These are phyloP conservation scores for Dalbergia cochinchinensis DNA, from an alignment of 306 rosid species.

Conservation along the genomic window DNA sequence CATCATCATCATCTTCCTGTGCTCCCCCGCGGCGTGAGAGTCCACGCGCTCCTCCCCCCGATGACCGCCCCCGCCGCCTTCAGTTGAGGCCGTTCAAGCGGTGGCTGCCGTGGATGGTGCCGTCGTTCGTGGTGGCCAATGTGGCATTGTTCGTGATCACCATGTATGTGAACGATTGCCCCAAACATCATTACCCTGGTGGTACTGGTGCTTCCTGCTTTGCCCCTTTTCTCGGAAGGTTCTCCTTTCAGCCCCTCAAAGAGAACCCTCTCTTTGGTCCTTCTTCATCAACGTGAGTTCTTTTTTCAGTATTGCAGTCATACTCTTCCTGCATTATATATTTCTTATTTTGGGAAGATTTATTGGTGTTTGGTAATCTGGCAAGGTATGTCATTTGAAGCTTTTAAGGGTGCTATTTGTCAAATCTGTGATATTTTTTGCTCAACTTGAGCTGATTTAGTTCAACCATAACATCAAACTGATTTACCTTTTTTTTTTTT, in stretches of 20 bases:
- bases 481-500: not conserved
- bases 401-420: not conserved
- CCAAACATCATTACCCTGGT: conserved; percentile 28
- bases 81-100: conserved; percentile 56
- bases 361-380: not conserved
- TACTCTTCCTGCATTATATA: too few species aligned
- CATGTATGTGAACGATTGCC: conserved; percentile 76
- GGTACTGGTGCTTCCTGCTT: conserved; percentile 55
- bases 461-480: not conserved
- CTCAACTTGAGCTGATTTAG: not conserved
- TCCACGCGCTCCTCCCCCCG: conserved; percentile 11
- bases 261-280: conserved; percentile 90
- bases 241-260: conserved; percentile 79
- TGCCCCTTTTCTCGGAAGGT: conserved; percentile 71
- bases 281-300: conserved; percentile 73
- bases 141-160: conserved; percentile 56
- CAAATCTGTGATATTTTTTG: not conserved
- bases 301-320: not conserved
- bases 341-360: not conserved
- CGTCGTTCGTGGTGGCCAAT: conserved; percentile 71
- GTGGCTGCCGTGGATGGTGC: conserved; percentile 82
- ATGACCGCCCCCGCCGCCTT: not conserved
- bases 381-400: not conserved
- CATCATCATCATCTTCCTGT: conserved; percentile 27
- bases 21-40: not conserved